Conservation (phyloP, 2,329 filamentous ascomycete species). For the Pseudogymnoascus sp. region DNA sequence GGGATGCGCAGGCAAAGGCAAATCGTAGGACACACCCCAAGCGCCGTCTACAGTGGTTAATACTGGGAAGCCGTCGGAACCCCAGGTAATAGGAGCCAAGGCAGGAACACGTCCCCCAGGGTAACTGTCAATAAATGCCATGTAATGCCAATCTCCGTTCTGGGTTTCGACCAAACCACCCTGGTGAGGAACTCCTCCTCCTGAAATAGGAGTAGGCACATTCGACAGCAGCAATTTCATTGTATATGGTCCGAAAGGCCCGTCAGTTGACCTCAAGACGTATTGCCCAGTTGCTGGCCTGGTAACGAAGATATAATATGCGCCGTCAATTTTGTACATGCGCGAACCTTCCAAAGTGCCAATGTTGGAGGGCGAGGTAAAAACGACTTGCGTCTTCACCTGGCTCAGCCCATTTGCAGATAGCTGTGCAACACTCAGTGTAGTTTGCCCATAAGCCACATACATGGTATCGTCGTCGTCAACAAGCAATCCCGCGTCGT, state of each 20-base stretch:
- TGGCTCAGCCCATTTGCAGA: constrained; percentile 40
- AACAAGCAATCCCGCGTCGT: constrained; percentile 51
- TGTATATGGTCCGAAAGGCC: constrained; percentile 47
- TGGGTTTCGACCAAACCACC: constrained; percentile 48
- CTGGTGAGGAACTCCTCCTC: constrained; percentile 45
- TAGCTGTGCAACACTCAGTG: constrained; percentile 45
- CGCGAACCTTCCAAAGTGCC: constrained; percentile 43
- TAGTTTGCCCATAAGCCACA: constrained; percentile 44
- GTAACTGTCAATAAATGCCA: constrained; percentile 49
- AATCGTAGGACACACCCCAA: constrained; percentile 42
- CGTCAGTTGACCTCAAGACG: constrained; percentile 43
- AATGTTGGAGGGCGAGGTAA: constrained; percentile 32
- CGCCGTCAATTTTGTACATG: constrained; percentile 50
- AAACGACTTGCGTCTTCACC: constrained; percentile 39
- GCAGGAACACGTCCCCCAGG: constrained; percentile 51
- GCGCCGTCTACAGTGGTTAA: constrained; percentile 36
- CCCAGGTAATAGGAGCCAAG: constrained; percentile 48
- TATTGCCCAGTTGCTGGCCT: constrained; percentile 38
- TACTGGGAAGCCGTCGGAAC: constrained; percentile 43
- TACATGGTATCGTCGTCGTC: constrained; percentile 52
- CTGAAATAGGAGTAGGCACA: constrained; percentile 37
- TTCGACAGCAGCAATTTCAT: constrained; percentile 36
- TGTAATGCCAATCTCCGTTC: constrained; percentile 50
- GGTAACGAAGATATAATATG: constrained; percentile 49
- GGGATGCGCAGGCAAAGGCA: constrained; percentile 28